phyloP scores from a whole-genome alignment of 345 rosid genomes.

The Anacardium occidentale region DNA sequence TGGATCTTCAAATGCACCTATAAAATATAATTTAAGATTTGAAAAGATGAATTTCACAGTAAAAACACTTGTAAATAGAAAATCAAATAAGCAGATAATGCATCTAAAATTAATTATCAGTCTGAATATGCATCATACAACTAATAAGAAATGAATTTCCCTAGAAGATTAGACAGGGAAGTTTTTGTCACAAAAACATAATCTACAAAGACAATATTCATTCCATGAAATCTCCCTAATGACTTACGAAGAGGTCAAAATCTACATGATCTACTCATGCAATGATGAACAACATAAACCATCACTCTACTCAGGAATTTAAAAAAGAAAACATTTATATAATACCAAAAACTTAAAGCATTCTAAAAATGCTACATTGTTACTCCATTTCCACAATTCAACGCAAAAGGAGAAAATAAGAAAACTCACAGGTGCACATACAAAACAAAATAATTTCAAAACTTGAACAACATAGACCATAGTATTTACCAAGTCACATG shows the following conservation, averaged over 20 bases:
- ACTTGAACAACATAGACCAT: background rate
- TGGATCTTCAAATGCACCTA: slow-evolving; percentile 97
- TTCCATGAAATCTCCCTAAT: background rate
- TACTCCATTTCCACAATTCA: background rate
- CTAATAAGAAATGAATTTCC: background rate
- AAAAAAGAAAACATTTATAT: background rate
- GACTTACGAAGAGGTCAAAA: background rate
- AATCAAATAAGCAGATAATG: background rate
- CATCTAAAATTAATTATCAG: background rate
- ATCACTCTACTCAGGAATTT: background rate
- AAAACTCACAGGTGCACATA: background rate
- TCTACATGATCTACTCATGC: background rate
- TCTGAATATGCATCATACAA: background rate
- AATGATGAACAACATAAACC: background rate
- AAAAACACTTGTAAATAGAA: background rate
- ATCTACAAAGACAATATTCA: background rate
- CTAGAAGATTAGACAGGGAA: background rate
- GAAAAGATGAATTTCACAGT: background rate
- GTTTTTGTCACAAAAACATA: background rate
- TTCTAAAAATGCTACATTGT: background rate
- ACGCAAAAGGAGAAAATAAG: background rate
- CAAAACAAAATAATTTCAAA: slow-evolving; percentile 6
- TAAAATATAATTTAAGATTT: background rate
- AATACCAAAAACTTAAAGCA: background rate
- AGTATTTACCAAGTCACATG: background rate